Evolutionary conservation across 2,329 filamentous ascomycete genomes (phyloP), one percentile per base, ranked within the genome.

Genomic region (Pseudogymnoascus sp.): DNA sequence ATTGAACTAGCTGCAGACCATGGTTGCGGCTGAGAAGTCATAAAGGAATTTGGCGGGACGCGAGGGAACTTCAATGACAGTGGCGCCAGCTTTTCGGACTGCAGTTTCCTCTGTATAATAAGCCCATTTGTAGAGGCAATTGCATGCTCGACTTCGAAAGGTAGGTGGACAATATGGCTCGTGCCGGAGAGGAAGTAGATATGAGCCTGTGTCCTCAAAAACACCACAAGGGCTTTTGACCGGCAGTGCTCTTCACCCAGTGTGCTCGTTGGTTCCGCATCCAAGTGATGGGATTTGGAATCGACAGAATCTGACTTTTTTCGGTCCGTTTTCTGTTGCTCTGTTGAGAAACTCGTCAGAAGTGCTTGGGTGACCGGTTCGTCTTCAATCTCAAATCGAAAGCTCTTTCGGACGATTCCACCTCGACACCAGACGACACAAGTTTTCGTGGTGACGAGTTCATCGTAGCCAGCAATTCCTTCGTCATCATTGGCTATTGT

Each of bases 351-450:
- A 69, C 85, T 87, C 43, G 93, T 91, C 66, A 97, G 81, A 39
- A 97, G 77, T 16, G 92, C 92, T 73, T 96, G 91, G n/a, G 84
- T 83, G 64, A 99, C 87, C 29, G 86, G 80, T 74, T 97, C 92
- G 68, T 92, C 89, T 74, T 97, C 93, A 21, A 91, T 80, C 64
- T 92, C 86, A 74, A 97, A 92, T 65, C 85, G 88, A 78, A 92
- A 97, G 60, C 89, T 84, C 74, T 93, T 91, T 69, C 90, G 89
- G 65, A 97, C 88, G 63, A 93, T 80, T 63, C 89, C 89, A 55
- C 91, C 92, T 63, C 91, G 85, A 39, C 91, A 95, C 93, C 93
- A 99, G 63, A 97, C 83, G 11, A 95, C 92, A 69, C 87, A 87
- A 64, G 70, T 96, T 92, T 68, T 92, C 86, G 37, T 81, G 77